These are phyloP conservation scores for Athelia sp. DNA, from an alignment of 1,284 basidiomycete genomes.

Conservation along the genomic window DNA sequence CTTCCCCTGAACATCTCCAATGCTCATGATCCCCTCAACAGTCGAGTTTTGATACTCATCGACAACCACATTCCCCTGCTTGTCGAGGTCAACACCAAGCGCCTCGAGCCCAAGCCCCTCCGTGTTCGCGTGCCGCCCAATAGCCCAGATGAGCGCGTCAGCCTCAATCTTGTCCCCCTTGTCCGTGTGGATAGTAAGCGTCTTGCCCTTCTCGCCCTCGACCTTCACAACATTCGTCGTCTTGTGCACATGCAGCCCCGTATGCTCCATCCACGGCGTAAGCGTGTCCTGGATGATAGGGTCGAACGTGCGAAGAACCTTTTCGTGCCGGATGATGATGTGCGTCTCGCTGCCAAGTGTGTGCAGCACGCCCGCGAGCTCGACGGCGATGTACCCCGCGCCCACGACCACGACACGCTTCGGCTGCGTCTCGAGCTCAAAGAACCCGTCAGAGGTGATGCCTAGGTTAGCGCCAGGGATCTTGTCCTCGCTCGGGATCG, in stretches of 20 bases:
- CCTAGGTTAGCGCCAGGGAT: constrained; percentile 91
- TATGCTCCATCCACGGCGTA: constrained; percentile 93
- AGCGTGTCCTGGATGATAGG: constrained; percentile 82
- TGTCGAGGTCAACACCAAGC: constrained; percentile 72
- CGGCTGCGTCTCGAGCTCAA: constrained; percentile 86
- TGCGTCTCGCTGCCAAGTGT: constrained; percentile 88
- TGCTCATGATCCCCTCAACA: constrained; percentile 70
- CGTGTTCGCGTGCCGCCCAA: constrained; percentile 85
- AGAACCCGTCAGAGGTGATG: constrained; percentile 95
- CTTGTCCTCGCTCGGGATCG: constrained; percentile 71
- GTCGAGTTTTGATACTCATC: constrained; percentile 90
- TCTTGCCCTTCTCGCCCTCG: constrained; percentile 64
- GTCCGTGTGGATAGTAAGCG: constrained; percentile 67
- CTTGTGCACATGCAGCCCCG: constrained; percentile 86
- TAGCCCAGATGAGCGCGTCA: constrained; percentile 91
- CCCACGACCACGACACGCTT: constrained; percentile 93
- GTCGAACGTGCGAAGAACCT: constrained; percentile 92
- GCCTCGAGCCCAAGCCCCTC: constrained; percentile 76
- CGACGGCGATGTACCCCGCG: constrained; percentile 97
- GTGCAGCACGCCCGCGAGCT: constrained; percentile 88
- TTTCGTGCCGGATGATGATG: constrained; percentile 85
- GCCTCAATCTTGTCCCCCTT: constrained; percentile 78
- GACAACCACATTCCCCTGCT: constrained; percentile 80
- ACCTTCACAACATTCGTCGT: constrained; percentile 73
- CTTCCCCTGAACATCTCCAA: constrained; percentile 94